Conservation (phyloP, 768 basidiomycete species). For the Gloeostereum incarnatum region DNA sequence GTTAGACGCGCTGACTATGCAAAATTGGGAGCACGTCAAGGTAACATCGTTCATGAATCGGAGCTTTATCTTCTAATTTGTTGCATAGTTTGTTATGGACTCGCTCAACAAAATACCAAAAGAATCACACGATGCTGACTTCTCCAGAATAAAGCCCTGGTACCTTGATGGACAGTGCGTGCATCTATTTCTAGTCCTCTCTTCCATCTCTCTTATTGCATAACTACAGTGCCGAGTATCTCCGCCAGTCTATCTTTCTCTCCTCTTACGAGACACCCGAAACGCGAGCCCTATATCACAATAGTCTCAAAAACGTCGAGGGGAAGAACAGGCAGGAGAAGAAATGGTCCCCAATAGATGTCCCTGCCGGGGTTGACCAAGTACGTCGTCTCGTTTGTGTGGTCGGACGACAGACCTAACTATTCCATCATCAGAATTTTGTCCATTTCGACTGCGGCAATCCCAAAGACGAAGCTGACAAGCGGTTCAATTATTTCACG, state of each 20-base stretch:
- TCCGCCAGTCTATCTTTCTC: conserved; percentile 85
- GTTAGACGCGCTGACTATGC: conserved; percentile 89
- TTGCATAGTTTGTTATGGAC: conserved; percentile 76
- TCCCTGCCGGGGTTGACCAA: conserved; percentile 80
- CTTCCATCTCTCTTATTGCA: conserved; percentile 1
- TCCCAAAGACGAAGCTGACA: conserved; percentile 75
- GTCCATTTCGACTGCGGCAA: conserved; percentile 62
- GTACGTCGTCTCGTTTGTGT: conserved; percentile 26
- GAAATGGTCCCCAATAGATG: conserved; percentile 62
- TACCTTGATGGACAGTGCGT: conserved; percentile 90
- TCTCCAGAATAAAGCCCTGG: conserved; percentile 97
- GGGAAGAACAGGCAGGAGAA: conserved; percentile 73
- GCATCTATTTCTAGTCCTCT: background rate
- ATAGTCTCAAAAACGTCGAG: conserved; percentile 68
- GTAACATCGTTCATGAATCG: conserved; percentile 27
- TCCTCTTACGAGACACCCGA: conserved; percentile 89
- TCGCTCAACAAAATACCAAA: conserved; percentile 86
- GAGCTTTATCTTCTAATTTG: background rate
- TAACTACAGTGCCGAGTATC: conserved; percentile 63
- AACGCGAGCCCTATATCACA: conserved; percentile 69
- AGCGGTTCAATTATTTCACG: conserved; percentile 81
- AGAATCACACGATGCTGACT: conserved; percentile 89
- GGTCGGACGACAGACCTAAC: conserved; percentile 2
- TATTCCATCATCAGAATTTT: conserved; percentile 49
- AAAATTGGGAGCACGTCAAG: conserved; percentile 98